Base-by-base conservation (phyloP, 2,329 filamentous ascomycete species). In the Calonectria pseudoreteaudii region DNA sequence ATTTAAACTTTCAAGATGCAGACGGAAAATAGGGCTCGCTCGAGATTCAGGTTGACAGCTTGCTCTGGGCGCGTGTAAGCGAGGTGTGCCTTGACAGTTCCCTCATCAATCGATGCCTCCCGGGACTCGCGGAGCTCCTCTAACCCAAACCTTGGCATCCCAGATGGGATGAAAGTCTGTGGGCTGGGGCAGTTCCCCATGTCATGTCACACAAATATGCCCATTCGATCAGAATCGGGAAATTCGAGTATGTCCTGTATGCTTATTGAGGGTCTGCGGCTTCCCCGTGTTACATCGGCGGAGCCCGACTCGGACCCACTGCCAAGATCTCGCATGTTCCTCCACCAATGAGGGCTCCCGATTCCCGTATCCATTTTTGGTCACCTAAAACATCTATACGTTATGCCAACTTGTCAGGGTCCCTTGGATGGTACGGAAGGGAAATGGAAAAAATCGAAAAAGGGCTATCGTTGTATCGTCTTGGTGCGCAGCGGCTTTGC, bases 41-140 rank as follows among this genome's bases (percentile, higher is more conserved):
- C 30, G 41, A 65, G 60, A 65, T 65, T 65, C 60, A 65, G 60
- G 60, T 65, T 49, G 38, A 65, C 41, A 65, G 41, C 56, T 26
- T 44, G 18, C 41, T 34, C 14, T 20, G 34, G 31, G 26, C 28
- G 38, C 30, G 60, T 49, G 38, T 20, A 34, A 31, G 60, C 41
- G 41, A 49, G 28, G 41, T 49, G 60, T 65, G 26, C 41, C 30
- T 65, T 28, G 60, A 26, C 41, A 18, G 4, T 34, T 41, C 60
- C 49, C 38, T 49, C 41, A 47, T 65, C 38, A 65, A 44, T 23
- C 38, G 60, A 41, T 8, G 2, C 1, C 18, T 7, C 28, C 28
- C 60, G 60, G 60, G 20, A 8, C 20, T 13, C 14, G 60, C 60
- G 38, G 38, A 18, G 13, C 10, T 13, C 49, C 38, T 28, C 41